Evolutionary conservation across 2,329 filamentous ascomycete genomes (phyloP).

Genomic region (Penicillium sp.): DNA sequence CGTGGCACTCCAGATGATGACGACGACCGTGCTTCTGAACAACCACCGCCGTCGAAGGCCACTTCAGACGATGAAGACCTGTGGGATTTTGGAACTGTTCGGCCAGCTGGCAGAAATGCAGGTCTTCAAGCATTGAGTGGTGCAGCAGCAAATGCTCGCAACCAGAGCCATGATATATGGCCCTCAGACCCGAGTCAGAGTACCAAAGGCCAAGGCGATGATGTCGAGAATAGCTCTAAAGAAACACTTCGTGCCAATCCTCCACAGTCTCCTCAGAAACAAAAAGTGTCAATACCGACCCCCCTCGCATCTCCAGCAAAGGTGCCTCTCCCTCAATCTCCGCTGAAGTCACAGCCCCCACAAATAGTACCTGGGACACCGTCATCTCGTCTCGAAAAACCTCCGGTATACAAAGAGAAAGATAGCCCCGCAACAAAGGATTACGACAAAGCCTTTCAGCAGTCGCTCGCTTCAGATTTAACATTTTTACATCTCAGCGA

Average conservation of each 20-base stretch:
- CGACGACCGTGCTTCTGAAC: constrained; percentile 46
- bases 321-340: constrained; percentile 58
- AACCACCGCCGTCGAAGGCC: constrained; percentile 29
- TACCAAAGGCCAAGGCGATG: constrained; percentile 13
- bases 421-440: constrained; percentile 37
- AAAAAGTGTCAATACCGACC: constrained; percentile 33
- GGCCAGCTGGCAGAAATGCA: constrained; percentile 66
- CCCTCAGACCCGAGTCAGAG: not conserved
- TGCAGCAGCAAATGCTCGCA: constrained; percentile 72
- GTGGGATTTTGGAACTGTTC: constrained; percentile 97
- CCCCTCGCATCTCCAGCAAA: constrained; percentile 53
- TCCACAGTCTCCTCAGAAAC: constrained; percentile 55
- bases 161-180: constrained; percentile 49
- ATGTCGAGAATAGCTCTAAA: constrained; percentile 26
- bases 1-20: constrained; percentile 64
- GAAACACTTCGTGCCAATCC: constrained; percentile 50
- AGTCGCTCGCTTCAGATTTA: constrained; percentile 39
- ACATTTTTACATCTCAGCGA: constrained; percentile 36
- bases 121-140: constrained; percentile 74
- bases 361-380: constrained; percentile 49
- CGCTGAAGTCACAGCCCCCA: constrained; percentile 51
- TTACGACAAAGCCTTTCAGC: constrained; percentile 40
- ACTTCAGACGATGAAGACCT: constrained; percentile 73
- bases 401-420: constrained; percentile 26
- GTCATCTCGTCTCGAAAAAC: constrained; percentile 34